Percentiles rank a stretch among this genome's conserved stretches.
phyloP scores from a whole-genome alignment of 176 grass and related monocot genomes.

The maize (Zea mays) region Zm-B73-REFERENCE-NAM-5.0 NC_050101.1:112987001-112987500 shows the following conservation, averaged over 20 bases:
- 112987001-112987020: background rate
- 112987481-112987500: background rate
- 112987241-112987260: background rate
- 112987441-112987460: background rate
- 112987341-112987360: too few species aligned
- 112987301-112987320: too few species aligned
- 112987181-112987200: background rate
- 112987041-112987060: background rate
- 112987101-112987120: conserved; percentile 6
- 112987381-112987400: background rate
- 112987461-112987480: background rate
- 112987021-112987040: background rate
- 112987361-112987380: background rate
- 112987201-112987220: background rate
- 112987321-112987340: too few species aligned
- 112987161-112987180: background rate
- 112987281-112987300: too few species aligned
- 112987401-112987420: conserved; percentile 15
- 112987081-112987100: background rate
- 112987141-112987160: background rate
- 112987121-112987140: conserved; percentile 7
- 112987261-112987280: background rate
- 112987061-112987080: background rate
- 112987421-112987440: background rate
- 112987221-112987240: background rate